Evolutionary conservation across 352 stramenopile species (phyloP), one percentile per base, ranked within the genome.

Genomic region (Phytophthora boehmeriae): DNA sequence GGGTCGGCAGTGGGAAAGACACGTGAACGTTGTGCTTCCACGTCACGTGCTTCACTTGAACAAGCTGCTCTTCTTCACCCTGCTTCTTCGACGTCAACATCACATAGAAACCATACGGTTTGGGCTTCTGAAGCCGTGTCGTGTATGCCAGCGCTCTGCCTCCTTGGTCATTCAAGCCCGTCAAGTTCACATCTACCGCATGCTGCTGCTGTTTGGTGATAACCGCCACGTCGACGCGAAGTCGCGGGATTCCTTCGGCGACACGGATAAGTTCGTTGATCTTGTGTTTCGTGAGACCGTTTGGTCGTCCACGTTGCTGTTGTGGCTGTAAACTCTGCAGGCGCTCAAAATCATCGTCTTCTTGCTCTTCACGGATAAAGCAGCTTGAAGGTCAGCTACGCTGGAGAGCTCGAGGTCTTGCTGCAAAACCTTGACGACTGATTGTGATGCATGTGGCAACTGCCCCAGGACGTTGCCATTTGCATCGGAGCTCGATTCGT

Each of bases 51-150:
- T 89, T 88, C n/a, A 88, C 43, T 16, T 88, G 77, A 5, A 89
- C 58, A 25, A 86, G 36, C 17, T 79, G 68, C 3, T 56, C 54
- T 49, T n/a, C n/a, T 41, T 35, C 9, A 38, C 6, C 50, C 0
- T 53, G 43, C 14, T 63, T 71, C 44, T 70, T 65, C 25, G 35
- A 59, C 16, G 61, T 79, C 44, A 93, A 62, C 9, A 90, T n/a
- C 35, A 93, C 68, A 54, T 90, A 93, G 41, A 89, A 89, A 0
- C 77, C 83, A 48, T 88, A 93, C 13, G 81, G 77, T 54, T 86
- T 85, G 9, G 83, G 75, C 54, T 90, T 87, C 48, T 82, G 74
- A 20, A 90, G 67, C 10, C 80, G 62, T 28, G 72, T 76, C 2
- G 67, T 76, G n/a, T 64, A 75, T 8, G 73, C 73, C 16, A 81